These are phyloP conservation scores for Termitomyces titanicus DNA, from an alignment of 768 basidiomycete genomes.

Conservation along the genomic window DNA sequence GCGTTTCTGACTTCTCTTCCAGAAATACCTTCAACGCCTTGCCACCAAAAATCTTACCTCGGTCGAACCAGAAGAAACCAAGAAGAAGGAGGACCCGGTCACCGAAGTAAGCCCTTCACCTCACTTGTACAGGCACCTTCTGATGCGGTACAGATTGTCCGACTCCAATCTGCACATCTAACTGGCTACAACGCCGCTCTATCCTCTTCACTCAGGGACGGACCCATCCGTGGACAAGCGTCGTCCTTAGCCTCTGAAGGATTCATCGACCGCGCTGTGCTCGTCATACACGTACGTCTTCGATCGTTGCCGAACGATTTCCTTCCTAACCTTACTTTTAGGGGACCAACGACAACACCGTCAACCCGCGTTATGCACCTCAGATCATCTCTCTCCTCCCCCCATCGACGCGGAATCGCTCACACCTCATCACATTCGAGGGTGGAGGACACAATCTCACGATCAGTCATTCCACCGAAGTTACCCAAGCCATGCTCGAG, in stretches of 20 bases:
- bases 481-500: constrained; percentile 28
- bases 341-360: constrained; percentile 60
- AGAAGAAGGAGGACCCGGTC: constrained; percentile 29
- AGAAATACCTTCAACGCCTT: constrained; percentile 53
- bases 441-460: constrained; percentile 54
- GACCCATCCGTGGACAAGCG: constrained; percentile 63
- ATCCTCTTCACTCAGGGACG: constrained; percentile 72
- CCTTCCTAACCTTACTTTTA: constrained; percentile 19
- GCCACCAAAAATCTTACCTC: constrained; percentile 30
- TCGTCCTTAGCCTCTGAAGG: constrained; percentile 49
- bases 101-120: constrained; percentile 32
- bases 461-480: constrained; percentile 35
- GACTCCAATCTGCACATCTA: constrained; percentile 75
- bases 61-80: constrained; percentile 5
- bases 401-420: constrained; percentile 24
- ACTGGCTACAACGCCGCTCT: constrained; percentile 72
- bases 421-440: constrained; percentile 43
- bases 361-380: constrained; percentile 50
- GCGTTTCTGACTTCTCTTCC: not conserved
- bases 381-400: constrained; percentile 44
- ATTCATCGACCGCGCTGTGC: constrained; percentile 44
- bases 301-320: not conserved
- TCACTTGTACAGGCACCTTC: not conserved
- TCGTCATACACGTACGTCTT: constrained; percentile 59
- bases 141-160: constrained; percentile 47